Evolutionary conservation across 768 basidiomycete species (phyloP).

Genomic region (Lactarius akahatsu): DNA sequence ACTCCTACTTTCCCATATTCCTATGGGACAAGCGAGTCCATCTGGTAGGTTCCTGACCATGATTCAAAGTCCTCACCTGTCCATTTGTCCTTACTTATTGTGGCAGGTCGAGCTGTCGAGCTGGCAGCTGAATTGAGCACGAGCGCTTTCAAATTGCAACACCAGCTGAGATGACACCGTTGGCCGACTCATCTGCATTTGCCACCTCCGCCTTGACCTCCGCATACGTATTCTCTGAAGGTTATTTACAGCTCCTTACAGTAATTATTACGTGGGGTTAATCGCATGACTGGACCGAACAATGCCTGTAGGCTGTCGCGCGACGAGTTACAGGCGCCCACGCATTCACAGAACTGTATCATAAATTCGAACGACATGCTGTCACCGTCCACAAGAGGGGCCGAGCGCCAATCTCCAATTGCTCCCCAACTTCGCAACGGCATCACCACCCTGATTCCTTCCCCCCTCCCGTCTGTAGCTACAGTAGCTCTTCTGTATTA

Average conservation of each 20-base stretch:
- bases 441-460: not conserved
- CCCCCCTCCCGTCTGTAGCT: not conserved
- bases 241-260: not conserved
- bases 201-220: not conserved
- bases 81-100: no score
- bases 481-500: conserved; percentile 24
- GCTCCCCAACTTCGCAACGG: conserved; percentile 12
- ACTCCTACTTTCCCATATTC: not conserved
- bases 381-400: conserved; percentile 33
- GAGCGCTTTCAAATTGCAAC: no score
- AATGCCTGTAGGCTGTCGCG: not conserved
- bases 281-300: not conserved
- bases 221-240: not conserved
- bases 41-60: no score
- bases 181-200: no score
- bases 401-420: conserved; percentile 30
- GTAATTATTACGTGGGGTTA: not conserved
- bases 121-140: no score
- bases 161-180: no score
- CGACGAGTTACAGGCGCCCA: not conserved
- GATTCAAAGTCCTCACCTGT: not conserved
- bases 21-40: not conserved
- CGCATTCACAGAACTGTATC: not conserved
- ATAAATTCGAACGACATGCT: conserved; percentile 28
- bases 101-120: no score